These are phyloP conservation scores for Plantago elongata DNA, from an alignment of 257 asterid genomes.

Conservation along the genomic window DNA sequence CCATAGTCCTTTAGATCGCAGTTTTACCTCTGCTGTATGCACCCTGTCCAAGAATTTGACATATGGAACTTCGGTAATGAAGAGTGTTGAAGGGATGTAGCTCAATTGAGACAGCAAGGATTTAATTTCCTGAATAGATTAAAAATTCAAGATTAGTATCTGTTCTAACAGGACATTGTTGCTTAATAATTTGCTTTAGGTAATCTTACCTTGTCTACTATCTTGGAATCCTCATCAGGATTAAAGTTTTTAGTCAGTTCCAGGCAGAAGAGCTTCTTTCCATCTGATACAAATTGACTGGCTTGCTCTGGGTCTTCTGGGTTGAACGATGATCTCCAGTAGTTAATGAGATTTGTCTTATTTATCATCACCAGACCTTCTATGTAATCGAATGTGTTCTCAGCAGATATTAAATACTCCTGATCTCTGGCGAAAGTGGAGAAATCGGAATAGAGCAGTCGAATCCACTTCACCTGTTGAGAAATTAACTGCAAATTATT, in stretches of 20 bases:
- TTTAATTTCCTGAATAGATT: slow-evolving; percentile 55
- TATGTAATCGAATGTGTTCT: slow-evolving; percentile 66
- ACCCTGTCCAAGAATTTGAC: slow-evolving; percentile 86
- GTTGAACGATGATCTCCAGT: slow-evolving; percentile 77
- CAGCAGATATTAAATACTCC: slow-evolving; percentile 56
- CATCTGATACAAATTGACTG: slow-evolving; percentile 59
- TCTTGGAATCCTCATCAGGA: slow-evolving; percentile 35
- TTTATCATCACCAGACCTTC: slow-evolving; percentile 85
- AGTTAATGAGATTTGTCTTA: slow-evolving; percentile 53
- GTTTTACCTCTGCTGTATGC: slow-evolving; percentile 59
- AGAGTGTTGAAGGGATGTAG: slow-evolving; percentile 72
- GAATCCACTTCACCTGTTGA: slow-evolving; percentile 86
- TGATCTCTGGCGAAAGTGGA: slow-evolving; percentile 62
- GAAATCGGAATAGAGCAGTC: slow-evolving; percentile 79
- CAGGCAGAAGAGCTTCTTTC: slow-evolving; percentile 71
- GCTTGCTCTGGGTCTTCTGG: slow-evolving; percentile 67
- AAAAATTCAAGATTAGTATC: neutral
- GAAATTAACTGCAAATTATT: slow-evolving; percentile 11
- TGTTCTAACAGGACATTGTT: neutral
- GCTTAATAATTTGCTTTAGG: neutral
- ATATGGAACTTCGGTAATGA: slow-evolving; percentile 61
- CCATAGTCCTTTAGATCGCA: slow-evolving; percentile 74
- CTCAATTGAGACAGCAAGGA: slow-evolving; percentile 54
- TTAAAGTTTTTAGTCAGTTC: slow-evolving; percentile 65
- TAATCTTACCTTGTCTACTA: slow-evolving; percentile 43